Conservation (phyloP, 2,329 filamentous ascomycete species). For the Diaporthe sp. region DNA sequence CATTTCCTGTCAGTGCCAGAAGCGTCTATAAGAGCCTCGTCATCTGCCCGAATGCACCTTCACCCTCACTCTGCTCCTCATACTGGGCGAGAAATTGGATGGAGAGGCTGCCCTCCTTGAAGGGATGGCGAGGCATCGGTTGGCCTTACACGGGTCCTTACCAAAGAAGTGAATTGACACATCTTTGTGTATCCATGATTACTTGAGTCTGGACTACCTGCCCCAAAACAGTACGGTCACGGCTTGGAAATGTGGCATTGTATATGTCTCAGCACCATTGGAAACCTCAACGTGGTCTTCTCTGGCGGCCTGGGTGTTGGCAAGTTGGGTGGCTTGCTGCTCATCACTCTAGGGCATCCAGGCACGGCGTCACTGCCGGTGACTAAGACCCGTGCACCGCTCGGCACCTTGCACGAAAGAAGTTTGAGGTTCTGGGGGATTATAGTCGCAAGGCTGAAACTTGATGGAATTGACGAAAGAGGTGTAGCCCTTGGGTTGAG, state of each 20-base stretch:
- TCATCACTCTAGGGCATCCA: background rate
- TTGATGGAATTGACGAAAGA: background rate
- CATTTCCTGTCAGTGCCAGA: background rate
- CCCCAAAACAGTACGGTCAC: background rate
- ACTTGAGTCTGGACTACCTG: background rate
- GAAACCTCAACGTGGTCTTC: background rate
- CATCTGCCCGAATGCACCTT: background rate
- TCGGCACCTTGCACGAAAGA: background rate
- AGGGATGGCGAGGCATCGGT: background rate
- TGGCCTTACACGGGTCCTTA: background rate
- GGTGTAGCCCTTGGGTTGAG: background rate
- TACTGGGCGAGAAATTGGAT: background rate
- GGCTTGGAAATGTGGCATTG: background rate
- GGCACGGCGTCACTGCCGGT: background rate
- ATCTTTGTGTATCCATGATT: background rate
- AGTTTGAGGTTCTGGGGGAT: background rate
- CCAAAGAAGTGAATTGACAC: background rate
- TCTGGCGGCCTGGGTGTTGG: background rate
- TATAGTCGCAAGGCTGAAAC: background rate
- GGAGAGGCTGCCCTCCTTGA: background rate
- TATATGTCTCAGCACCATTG: background rate
- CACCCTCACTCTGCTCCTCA: background rate
- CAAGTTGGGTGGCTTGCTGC: background rate
- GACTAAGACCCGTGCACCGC: background rate
- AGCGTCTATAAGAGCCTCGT: background rate